phyloP scores from a whole-genome alignment of 768 basidiomycete genomes.

The Psilocybe azurescens region DNA sequence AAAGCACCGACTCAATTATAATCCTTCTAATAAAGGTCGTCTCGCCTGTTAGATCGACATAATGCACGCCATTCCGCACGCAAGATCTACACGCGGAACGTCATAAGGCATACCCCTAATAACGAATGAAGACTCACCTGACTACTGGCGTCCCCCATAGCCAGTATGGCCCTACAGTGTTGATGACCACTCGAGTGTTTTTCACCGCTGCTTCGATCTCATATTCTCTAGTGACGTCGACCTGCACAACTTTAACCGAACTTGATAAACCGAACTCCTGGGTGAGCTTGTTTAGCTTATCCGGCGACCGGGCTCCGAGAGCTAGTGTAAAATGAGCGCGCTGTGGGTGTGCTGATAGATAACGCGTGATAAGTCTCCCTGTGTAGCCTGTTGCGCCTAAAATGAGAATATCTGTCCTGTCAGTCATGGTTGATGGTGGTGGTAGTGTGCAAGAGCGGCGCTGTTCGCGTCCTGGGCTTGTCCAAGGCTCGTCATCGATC shows the following conservation, averaged over 20 bases:
- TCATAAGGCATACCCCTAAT: neutral
- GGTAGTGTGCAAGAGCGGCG: neutral
- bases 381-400: constrained; percentile 82
- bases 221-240: constrained; percentile 62
- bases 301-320: constrained; percentile 69
- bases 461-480: neutral
- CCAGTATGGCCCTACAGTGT: constrained; percentile 79
- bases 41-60: constrained; percentile 87
- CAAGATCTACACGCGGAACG: constrained; percentile 41
- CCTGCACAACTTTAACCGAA: constrained; percentile 49
- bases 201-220: constrained; percentile 65
- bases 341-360: constrained; percentile 70
- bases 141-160: constrained; percentile 76
- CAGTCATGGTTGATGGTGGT: constrained; percentile 28
- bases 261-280: constrained; percentile 49
- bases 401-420: constrained; percentile 60
- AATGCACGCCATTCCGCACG: constrained; percentile 75
- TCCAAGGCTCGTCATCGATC: neutral
- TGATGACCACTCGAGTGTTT: constrained; percentile 70
- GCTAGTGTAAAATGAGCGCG: constrained; percentile 65
- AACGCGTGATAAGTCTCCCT: constrained; percentile 69
- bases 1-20: constrained; percentile 53
- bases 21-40: constrained; percentile 67
- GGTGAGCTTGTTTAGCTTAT: constrained; percentile 61
- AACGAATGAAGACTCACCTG: constrained; percentile 40